Evolutionary conservation across 768 basidiomycete genomes (phyloP), one percentile per base, ranked within the genome.

Genomic region (Lepiota subincarnata): DNA sequence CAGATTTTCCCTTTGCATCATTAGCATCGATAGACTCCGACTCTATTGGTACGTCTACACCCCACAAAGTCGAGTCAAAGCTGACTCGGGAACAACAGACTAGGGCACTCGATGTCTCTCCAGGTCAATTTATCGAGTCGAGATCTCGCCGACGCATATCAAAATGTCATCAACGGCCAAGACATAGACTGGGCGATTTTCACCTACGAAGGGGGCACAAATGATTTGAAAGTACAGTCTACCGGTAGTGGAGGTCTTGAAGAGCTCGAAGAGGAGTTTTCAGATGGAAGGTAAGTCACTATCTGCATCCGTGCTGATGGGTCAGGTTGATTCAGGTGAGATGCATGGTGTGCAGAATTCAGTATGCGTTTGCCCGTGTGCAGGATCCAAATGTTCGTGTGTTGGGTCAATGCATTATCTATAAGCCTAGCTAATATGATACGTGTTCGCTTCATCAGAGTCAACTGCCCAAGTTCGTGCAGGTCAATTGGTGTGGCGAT

Each of bases 401-500:
- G 24, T 42, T 38, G 26, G n/a, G 31, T 38, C 22, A 47, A 42
- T 1, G 44, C 51, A 11, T 22, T 4, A 36, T 16, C 49, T 49
- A 48, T n/a, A 34, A 45, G 42, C 47, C 52, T 35, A 28, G 38
- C n/a, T 55, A 50, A 13, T 11, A 12, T 22, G 43, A 41, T 22
- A 53, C 48, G 10, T n/a, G 16, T n/a, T 16, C 18, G 34, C n/a
- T 48, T 51, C 49, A 1, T 2, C 61, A 96, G 89, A 91, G 81
- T 63, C 76, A 86, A 56, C 78, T 98, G 1, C 77, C 86, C 41
- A 98, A 97, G 72, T 92, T 95, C 57, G 92, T 98, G 13, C 90
- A 96, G 64, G 87, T 98, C 69, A 92, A 93, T 62, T 97, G 96
- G 95, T 93, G 92, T 60, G 96, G 96, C 40, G 95, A 96, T 63